Conservation (phyloP, 2,329 filamentous ascomycete genomes). For the Trichoderma semiorbis region DNA sequence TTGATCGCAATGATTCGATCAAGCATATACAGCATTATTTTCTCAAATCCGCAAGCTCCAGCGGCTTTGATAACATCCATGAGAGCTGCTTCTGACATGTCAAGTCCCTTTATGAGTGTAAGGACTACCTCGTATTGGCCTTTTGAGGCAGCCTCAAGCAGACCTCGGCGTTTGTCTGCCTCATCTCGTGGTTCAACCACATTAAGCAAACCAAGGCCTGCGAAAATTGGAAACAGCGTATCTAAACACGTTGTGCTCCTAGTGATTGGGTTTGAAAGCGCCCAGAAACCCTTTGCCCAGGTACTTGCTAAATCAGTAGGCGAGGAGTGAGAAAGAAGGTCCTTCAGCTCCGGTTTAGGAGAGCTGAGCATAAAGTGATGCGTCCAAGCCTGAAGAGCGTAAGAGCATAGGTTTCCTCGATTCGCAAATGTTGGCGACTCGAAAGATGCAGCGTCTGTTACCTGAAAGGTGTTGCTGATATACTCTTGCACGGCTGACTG, state of each 20-base stretch:
- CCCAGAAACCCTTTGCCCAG: slow-evolving; percentile 19
- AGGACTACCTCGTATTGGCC: slow-evolving; percentile 9
- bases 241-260: slow-evolving; percentile 7
- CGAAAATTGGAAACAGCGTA: slow-evolving; percentile 17
- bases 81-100: not conserved
- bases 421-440: slow-evolving; percentile 15
- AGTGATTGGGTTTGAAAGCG: slow-evolving; percentile 17
- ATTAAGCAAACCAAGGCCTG: slow-evolving; percentile 5
- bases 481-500: slow-evolving; percentile 9
- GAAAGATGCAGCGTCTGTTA: not conserved
- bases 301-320: not conserved
- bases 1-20: slow-evolving; percentile 3
- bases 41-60: slow-evolving; percentile 9
- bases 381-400: slow-evolving; percentile 19
- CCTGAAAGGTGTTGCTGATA: slow-evolving; percentile 1
- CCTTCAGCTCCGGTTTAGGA: not conserved
- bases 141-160: slow-evolving; percentile 18
- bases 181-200: slow-evolving; percentile 8
- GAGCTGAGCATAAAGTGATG: slow-evolving; percentile 13
- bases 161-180: slow-evolving; percentile 6
- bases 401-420: slow-evolving; percentile 11
- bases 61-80: slow-evolving; percentile 15
- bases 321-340: not conserved
- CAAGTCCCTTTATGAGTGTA: not conserved
- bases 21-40: slow-evolving; percentile 16